Evolutionary conservation across 2,329 filamentous ascomycete genomes (phyloP), one percentile per base, ranked within the genome.

Genomic region (Stagonosporopsis cucurbitacearum): DNA sequence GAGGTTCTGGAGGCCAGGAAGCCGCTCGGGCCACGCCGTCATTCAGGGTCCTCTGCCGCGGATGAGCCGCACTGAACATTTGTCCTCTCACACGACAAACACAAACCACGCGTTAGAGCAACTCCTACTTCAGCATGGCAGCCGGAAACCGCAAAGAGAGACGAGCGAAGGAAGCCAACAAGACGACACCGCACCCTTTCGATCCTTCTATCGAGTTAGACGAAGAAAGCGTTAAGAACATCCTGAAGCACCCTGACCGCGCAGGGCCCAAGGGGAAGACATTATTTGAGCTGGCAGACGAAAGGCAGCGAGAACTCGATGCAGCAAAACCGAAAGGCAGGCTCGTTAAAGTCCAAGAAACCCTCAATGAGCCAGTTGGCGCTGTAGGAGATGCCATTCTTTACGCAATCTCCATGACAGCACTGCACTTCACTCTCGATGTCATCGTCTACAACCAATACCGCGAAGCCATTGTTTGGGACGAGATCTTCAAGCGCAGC

Each of bases 401-500:
- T 50, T 82, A 80, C 67, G 72, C 77, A 6, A 76, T 85, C 11
- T 86, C 86, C 59, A 76, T 95, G 65, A 80, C 85, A 12, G 90
- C 88, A 80, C 76, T 93, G 46, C 89, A 94, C 71, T 87, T 92
- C 64, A 91, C 88, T 0, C 82, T 95, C 48, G 90, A 94, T 69
- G 86, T 92, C 33, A 80, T 95, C 11, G 89, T 92, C 20, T 89
- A 92, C 72, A 83, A 88, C 64, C 91, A 95, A 75, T 95, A 91
- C 67, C 85, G 86, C n/a, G 81, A 86, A 59, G 81, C 86, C 2
- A 81, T 92, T 2, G 71, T 82, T 3, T 91, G 87, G 86, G 53
- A 68, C 1, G 74, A 79, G 22, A 81, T 92, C 2, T 63, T 80
- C 12, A 67, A 69, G 45, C 81, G 88, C 42, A 80, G 86, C 1